Conservation (phyloP, 108 stramenopile species). For the Cyclotella atomus region DNA sequence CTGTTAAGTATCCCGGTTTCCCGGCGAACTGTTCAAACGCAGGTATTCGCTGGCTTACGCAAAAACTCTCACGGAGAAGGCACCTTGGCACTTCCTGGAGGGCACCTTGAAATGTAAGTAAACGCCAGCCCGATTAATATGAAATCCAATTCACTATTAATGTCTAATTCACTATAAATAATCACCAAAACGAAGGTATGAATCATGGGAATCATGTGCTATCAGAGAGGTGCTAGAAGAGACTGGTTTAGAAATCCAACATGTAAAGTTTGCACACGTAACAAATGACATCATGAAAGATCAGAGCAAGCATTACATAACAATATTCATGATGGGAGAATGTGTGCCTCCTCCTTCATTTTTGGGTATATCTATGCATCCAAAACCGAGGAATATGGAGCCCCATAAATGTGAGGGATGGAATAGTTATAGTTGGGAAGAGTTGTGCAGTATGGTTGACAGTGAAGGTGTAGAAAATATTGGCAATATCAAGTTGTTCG, state of each 20-base stretch:
- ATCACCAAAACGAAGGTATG: too few relatives aligned
- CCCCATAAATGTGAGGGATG: conserved; percentile 90
- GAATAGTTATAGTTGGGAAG: conserved; percentile 80
- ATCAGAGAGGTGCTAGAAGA: conserved; percentile 87
- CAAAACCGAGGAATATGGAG: conserved; percentile 72
- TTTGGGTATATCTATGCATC: background rate
- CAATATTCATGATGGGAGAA: conserved; percentile 83
- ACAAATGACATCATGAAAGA: conserved; percentile 85
- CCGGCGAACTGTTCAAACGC: too few relatives aligned
- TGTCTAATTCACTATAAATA: too few relatives aligned
- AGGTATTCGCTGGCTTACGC: too few relatives aligned
- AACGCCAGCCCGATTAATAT: too few relatives aligned
- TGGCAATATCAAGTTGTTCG: conserved; percentile 59
- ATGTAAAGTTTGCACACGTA: conserved; percentile 68
- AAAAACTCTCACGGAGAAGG: too few relatives aligned
- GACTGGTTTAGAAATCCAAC: conserved; percentile 61
- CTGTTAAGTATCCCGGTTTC: too few relatives aligned
- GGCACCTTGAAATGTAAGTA: too few relatives aligned
- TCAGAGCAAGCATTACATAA: conserved; percentile 85
- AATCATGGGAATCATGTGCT: conserved; percentile 88
- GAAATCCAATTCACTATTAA: too few relatives aligned
- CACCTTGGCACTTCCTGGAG: too few relatives aligned
- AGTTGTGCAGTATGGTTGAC: conserved; percentile 42
- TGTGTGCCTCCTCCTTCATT: conserved; percentile 17
- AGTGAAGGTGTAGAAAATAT: conserved; percentile 1